phyloP scores from a whole-genome alignment of 768 basidiomycete genomes.

The Tylopilus cervinicoccineus region DNA sequence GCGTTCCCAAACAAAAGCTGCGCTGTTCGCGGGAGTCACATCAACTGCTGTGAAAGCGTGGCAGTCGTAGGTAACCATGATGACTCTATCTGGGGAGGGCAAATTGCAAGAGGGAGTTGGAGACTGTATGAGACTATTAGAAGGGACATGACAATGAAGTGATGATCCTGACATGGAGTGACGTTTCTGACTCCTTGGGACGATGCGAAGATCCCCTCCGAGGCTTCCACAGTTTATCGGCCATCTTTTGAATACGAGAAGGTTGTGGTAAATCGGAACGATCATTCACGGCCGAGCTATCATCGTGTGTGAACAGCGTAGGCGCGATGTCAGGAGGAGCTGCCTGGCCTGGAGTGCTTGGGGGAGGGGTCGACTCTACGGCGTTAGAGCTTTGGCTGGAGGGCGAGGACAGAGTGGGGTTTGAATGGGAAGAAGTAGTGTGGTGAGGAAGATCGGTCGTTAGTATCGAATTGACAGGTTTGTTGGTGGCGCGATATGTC shows the following conservation, averaged over 20 bases:
- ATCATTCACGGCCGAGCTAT: slow-evolving; percentile 31
- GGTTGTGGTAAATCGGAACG: slow-evolving; percentile 27
- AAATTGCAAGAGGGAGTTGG: slow-evolving; percentile 29
- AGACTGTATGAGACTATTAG: slow-evolving; percentile 22
- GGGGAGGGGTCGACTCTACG: slow-evolving; percentile 68
- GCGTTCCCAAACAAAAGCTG: slow-evolving; percentile 71
- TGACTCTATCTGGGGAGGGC: slow-evolving; percentile 33
- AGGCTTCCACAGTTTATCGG: slow-evolving; percentile 23
- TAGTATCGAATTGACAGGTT: slow-evolving; percentile 27
- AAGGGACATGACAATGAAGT: slow-evolving; percentile 3
- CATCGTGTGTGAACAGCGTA: slow-evolving; percentile 35
- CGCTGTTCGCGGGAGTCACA: slow-evolving; percentile 59
- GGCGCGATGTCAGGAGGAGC: slow-evolving; percentile 40
- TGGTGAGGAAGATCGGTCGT: slow-evolving; percentile 36
- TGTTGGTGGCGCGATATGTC: slow-evolving; percentile 17
- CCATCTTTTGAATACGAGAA: slow-evolving; percentile 32
- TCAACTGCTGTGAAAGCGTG: slow-evolving; percentile 72
- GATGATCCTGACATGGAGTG: slow-evolving; percentile 21
- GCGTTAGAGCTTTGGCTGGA: slow-evolving; percentile 61
- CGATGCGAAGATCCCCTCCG: slow-evolving; percentile 30
- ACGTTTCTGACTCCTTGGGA: slow-evolving; percentile 23
- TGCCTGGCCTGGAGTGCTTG: slow-evolving; percentile 56
- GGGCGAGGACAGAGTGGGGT: slow-evolving; percentile 65
- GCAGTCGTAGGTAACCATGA: slow-evolving; percentile 75
- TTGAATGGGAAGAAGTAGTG: slow-evolving; percentile 37